Percentiles rank a stretch among this genome's conserved stretches.
These are phyloP conservation scores for Gossypium ekmanianum DNA, from an alignment of 345 rosid genomes.

Conservation along the genomic window DNA sequence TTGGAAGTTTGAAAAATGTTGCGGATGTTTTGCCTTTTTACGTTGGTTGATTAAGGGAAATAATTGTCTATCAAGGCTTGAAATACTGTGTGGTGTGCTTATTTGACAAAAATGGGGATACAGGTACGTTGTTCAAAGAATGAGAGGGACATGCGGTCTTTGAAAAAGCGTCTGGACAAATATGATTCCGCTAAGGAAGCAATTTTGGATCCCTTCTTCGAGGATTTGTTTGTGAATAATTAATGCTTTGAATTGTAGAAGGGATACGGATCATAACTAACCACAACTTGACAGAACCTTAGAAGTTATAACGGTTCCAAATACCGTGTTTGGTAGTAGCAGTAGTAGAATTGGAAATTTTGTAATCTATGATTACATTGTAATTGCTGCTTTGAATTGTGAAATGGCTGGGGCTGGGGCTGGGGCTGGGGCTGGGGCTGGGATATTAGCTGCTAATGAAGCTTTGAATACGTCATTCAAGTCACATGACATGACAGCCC, in stretches of 20 bases:
- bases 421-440: too few species aligned
- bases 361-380: too few species aligned
- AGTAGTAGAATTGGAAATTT: neutral
- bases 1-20: neutral
- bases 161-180: conserved; percentile 75
- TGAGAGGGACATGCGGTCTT: conserved; percentile 68
- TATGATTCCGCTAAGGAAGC: conserved; percentile 79
- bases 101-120: neutral
- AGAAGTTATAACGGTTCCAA: neutral
- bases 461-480: too few species aligned
- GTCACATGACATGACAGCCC: too few species aligned
- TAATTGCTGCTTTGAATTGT: neutral
- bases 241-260: neutral
- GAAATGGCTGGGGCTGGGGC: neutral
- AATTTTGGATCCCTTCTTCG: conserved; percentile 65
- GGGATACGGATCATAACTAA: neutral
- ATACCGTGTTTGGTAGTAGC: neutral
- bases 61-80: neutral
- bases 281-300: neutral
- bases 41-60: neutral
- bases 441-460: too few species aligned
- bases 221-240: conserved; percentile 35
- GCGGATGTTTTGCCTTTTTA: neutral
- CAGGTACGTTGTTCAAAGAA: conserved; percentile 70
- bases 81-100: neutral